Evolutionary conservation across 805 yeast genomes (phyloP).

Genomic region (Lachancea sp.): DNA sequence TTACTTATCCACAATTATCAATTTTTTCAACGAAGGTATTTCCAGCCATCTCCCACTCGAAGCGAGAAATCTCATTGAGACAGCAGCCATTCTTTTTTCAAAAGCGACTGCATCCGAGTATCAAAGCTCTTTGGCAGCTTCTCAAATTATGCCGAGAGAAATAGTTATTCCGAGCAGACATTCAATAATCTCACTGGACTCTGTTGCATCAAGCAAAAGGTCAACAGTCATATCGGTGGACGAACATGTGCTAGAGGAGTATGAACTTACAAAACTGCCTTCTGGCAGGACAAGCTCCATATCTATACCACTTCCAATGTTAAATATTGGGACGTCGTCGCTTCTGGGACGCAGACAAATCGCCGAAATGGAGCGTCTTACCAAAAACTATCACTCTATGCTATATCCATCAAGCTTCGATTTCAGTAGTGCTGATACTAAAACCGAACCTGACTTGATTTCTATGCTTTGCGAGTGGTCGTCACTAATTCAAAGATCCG

Average conservation of each 20-base stretch:
- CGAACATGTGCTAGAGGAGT: constrained; percentile 50
- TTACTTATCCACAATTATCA: constrained; percentile 61
- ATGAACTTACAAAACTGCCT: constrained; percentile 45
- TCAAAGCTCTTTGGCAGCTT: constrained; percentile 9
- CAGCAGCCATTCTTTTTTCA: constrained; percentile 50
- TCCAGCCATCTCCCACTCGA: constrained; percentile 57
- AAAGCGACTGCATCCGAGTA: constrained; percentile 46
- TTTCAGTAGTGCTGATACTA: background rate
- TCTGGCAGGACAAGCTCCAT: constrained; percentile 39
- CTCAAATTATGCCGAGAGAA: constrained; percentile 49
- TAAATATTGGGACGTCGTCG: constrained; percentile 33
- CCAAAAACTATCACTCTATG: constrained; percentile 47
- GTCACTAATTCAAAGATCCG: constrained; percentile 19
- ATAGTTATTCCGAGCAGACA: constrained; percentile 30
- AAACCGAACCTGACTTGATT: background rate
- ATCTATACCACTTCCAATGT: constrained; percentile 25
- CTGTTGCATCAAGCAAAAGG: constrained; percentile 20
- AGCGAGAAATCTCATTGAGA: constrained; percentile 52
- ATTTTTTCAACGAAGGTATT: constrained; percentile 75
- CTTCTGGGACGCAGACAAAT: constrained; percentile 33
- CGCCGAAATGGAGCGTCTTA: constrained; percentile 40
- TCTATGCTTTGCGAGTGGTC: constrained; percentile 50
- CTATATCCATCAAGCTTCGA: constrained; percentile 22
- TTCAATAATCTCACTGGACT: constrained; percentile 28
- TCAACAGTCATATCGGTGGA: constrained; percentile 32